Conservation (phyloP, 257 asterid species). For the Jacaranda copaia region DNA sequence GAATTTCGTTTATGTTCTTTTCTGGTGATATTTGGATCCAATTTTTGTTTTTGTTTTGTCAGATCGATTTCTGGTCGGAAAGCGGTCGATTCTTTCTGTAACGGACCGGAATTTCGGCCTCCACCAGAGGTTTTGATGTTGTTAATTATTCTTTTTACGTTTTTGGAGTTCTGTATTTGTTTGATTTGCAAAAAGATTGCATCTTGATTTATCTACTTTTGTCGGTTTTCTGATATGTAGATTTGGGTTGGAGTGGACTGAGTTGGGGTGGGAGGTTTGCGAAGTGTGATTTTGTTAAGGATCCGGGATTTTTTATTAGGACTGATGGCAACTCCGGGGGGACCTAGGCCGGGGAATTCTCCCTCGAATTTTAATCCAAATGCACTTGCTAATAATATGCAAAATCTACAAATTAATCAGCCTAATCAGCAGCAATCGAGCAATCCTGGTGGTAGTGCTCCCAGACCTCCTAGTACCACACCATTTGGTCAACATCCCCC, state of each 20-base stretch:
- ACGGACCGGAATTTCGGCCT: conserved; percentile 53
- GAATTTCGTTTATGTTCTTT: not conserved
- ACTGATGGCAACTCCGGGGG: conserved; percentile 91
- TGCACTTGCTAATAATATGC: conserved; percentile 78
- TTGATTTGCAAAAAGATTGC: conserved; percentile 36
- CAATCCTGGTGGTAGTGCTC: conserved; percentile 52
- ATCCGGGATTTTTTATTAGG: conserved; percentile 42
- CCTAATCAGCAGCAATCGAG: conserved; percentile 66
- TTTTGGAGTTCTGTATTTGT: conserved; percentile 15
- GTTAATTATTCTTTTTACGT: conserved; percentile 24
- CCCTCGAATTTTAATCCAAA: conserved; percentile 84
- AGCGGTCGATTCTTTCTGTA: conserved; percentile 43
- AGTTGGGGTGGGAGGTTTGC: conserved; percentile 34
- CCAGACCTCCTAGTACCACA: conserved; percentile 64
- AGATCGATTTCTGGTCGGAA: conserved; percentile 55
- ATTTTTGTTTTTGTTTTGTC: conserved; percentile 24
- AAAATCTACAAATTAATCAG: conserved; percentile 75
- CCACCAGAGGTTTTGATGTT: conserved; percentile 36
- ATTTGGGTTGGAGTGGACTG: conserved; percentile 46
- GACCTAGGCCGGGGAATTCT: conserved; percentile 84
- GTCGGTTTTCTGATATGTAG: conserved; percentile 38
- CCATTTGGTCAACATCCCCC: conserved; percentile 88
- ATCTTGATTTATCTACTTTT: conserved; percentile 29
- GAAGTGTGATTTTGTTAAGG: conserved; percentile 38
- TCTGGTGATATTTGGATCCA: conserved; percentile 23